Evolutionary conservation across 352 stramenopile genomes (phyloP), one percentile per base, ranked within the genome.

Genomic region (Phytophthora sp.): DNA sequence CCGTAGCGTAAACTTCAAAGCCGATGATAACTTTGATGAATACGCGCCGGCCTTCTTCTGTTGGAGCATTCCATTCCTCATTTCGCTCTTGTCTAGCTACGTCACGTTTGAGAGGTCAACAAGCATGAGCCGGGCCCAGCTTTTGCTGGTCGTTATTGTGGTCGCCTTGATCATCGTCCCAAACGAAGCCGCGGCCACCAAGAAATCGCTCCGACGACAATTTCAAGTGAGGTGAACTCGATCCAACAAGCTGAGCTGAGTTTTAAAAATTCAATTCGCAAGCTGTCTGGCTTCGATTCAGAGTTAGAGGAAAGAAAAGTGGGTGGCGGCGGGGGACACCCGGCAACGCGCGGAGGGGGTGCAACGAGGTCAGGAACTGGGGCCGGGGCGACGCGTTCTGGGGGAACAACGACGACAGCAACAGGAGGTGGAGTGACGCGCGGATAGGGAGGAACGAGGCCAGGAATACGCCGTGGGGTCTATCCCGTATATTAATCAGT

Each of bases 231-330:
- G 23, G 23, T 21, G 7, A 51, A 24, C 7, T 48, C 38, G 17
- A 30, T 60, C 12, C 20, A 18, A 30, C n/a, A n/a, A n/a, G n/a
- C n/a, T n/a, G 24, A 23, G 15, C 37, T 18, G 26, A 45, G 20
- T 9, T 27, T 10, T 12, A 10, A 28, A n/a, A 26, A 34, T 6
- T 2, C n/a, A 17, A 50, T 6, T 46, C 37, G 51, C 4, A 20
- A 43, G 8, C 18, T 59, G 17, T 39, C 51, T 32, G 18, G 13
- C 20, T 13, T 39, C 41, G 35, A 49, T 8, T 13, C 20, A 10
- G 27, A 45, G 18, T 11, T 41, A 18, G 38, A 59, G 28, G 52
- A 41, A 13, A 59, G 51, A 42, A 34, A 18, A 51, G 27, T 18
- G 1, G 24, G 42, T 6, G 26, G 42, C 13, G 42, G 42, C 15